Conservation (phyloP, 2,329 filamentous ascomycete genomes). For the Aspergillus versicolor region DNA sequence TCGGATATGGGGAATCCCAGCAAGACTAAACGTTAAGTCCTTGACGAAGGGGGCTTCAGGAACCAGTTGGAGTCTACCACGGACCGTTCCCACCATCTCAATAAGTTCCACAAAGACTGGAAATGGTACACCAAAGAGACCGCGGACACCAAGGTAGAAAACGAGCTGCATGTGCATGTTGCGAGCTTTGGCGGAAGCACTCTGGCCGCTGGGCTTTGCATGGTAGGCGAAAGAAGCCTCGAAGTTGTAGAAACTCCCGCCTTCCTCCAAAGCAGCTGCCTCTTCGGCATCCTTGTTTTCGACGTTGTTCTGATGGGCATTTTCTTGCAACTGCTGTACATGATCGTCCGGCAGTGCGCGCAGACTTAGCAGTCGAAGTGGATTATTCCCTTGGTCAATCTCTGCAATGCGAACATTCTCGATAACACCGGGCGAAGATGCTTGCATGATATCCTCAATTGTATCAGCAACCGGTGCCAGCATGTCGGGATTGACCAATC, state of each 20-base stretch:
- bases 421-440: conserved; percentile 84
- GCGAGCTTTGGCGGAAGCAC: conserved; percentile 75
- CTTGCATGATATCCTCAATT: conserved; percentile 93
- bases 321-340: conserved; percentile 76
- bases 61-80: conserved; percentile 78
- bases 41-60: conserved; percentile 92
- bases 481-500: conserved; percentile 92
- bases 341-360: conserved; percentile 80
- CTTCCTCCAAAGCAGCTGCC: conserved; percentile 82
- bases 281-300: conserved; percentile 83
- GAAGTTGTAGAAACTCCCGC: conserved; percentile 88
- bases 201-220: conserved; percentile 69
- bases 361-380: conserved; percentile 82
- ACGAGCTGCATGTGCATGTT: conserved; percentile 98
- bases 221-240: conserved; percentile 91
- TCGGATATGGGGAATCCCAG: conserved; percentile 86
- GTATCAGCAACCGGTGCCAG: conserved; percentile 90
- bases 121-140: conserved; percentile 82
- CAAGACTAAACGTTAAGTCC: conserved; percentile 86
- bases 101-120: conserved; percentile 89
- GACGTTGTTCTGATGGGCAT: conserved; percentile 74
- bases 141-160: conserved; percentile 88
- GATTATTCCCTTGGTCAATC: conserved; percentile 90
- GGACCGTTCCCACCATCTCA: conserved; percentile 83
- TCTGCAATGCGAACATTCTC: conserved; percentile 94